These are phyloP conservation scores for Chytriomyces sp. DNA, from an alignment of 192 early-diverging fungal genomes.

Conservation along the genomic window DNA sequence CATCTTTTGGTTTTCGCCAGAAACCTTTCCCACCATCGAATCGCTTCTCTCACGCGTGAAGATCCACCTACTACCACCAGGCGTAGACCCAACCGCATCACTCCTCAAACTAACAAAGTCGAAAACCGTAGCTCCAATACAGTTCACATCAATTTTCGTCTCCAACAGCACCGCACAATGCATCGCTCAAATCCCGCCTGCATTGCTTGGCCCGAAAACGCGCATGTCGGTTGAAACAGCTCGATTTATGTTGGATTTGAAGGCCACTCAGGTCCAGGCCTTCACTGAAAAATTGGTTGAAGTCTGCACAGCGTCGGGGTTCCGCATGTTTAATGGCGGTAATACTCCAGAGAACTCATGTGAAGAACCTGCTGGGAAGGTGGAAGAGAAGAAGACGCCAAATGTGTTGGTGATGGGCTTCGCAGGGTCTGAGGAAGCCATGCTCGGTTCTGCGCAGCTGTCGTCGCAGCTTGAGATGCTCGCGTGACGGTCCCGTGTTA, in stretches of 20 bases:
- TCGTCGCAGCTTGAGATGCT: too few relatives aligned
- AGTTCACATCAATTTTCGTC: constrained; percentile 45
- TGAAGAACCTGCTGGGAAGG: too few relatives aligned
- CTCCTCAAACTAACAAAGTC: constrained; percentile 13
- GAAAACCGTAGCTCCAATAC: neutral
- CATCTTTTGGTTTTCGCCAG: constrained; percentile 5
- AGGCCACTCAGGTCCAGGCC: constrained; percentile 22
- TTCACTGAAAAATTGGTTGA: constrained; percentile 26
- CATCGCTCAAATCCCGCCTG: constrained; percentile 31
- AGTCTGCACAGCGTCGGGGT: constrained; percentile 22
- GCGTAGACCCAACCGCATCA: neutral
- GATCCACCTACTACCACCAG: constrained; percentile 1
- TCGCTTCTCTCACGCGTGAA: constrained; percentile 2
- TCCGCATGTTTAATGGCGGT: neutral
- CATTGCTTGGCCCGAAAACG: constrained; percentile 16
- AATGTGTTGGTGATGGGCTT: too few relatives aligned
- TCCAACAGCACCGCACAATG: constrained; percentile 38
- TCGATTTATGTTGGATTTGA: constrained; percentile 36
- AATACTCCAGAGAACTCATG: too few relatives aligned
- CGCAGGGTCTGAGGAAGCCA: too few relatives aligned
- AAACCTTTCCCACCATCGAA: neutral
- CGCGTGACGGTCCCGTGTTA: too few relatives aligned
- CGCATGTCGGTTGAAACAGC: constrained; percentile 42
- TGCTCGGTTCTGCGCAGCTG: too few relatives aligned
- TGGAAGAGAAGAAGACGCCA: too few relatives aligned